Conservation (phyloP, 2,329 filamentous ascomycete species). For the Hawksworthiomyces lignivorus region DNA sequence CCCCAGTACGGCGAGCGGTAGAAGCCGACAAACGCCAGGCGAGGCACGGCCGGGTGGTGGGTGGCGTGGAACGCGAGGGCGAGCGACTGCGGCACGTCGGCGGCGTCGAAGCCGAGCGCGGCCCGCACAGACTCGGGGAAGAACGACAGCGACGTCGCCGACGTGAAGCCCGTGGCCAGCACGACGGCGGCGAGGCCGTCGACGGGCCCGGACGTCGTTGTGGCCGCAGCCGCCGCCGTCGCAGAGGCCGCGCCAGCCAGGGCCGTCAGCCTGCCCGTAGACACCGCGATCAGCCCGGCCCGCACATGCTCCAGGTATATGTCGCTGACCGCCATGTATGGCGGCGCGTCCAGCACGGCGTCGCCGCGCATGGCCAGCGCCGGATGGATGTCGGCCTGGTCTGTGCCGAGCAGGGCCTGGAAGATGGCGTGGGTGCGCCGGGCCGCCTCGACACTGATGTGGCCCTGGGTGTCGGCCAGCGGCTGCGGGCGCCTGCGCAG, state of each 20-base stretch:
- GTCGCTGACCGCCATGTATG: constrained; percentile 63
- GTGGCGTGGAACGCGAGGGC: constrained; percentile 62
- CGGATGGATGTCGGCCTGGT: constrained; percentile 44
- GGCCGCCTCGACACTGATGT: constrained; percentile 52
- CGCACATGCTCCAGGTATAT: constrained; percentile 68
- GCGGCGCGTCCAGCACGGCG: constrained; percentile 42
- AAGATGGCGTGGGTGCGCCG: constrained; percentile 45
- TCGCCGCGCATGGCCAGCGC: constrained; percentile 30
- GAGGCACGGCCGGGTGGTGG: constrained; percentile 50
- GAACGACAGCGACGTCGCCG: constrained; percentile 56
- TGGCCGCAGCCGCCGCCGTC: constrained; percentile 23
- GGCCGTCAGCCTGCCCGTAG: constrained; percentile 37
- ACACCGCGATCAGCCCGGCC: constrained; percentile 48
- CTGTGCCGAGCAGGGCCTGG: constrained; percentile 38
- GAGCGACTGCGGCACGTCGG: constrained; percentile 50
- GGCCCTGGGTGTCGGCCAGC: constrained; percentile 56
- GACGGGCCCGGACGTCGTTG: constrained; percentile 29
- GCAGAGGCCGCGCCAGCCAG: constrained; percentile 27
- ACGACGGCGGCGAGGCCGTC: constrained; percentile 58
- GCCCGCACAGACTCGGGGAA: constrained; percentile 49
- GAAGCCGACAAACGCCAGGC: constrained; percentile 72
- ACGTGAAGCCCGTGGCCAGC: constrained; percentile 68
- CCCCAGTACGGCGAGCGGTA: constrained; percentile 83
- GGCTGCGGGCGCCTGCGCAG: constrained; percentile 51
- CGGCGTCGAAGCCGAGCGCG: constrained; percentile 48